phyloP scores from a whole-genome alignment of 176 grass and related monocot species.

The Phoenix roebelenii region DNA sequence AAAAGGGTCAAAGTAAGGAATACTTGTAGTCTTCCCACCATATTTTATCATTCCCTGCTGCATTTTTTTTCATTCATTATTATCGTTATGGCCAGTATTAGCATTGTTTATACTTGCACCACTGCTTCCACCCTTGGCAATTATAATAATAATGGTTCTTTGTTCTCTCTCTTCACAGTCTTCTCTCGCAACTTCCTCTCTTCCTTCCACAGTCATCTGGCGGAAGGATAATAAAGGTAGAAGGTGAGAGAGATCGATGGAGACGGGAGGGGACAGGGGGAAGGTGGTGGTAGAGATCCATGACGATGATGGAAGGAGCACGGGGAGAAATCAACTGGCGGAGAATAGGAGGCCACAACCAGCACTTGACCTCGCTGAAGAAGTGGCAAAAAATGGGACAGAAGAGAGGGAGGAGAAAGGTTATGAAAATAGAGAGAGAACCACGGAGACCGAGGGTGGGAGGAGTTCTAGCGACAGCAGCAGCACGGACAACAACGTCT shows the following conservation, averaged over 20 bases:
- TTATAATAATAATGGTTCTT: too few species aligned
- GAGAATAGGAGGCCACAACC: too few species aligned
- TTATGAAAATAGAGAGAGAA: too few species aligned
- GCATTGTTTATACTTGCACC: too few species aligned
- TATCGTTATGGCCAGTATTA: background rate
- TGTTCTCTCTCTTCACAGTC: background rate
- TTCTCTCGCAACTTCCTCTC: conserved; percentile 33
- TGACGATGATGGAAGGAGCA: conserved; percentile 29
- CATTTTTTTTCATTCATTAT: conserved; percentile 26
- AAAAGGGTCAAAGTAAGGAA: conserved; percentile 70
- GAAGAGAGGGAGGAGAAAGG: too few species aligned
- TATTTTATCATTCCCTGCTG: conserved; percentile 18
- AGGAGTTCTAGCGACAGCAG: too few species aligned
- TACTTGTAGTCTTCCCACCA: conserved; percentile 35
- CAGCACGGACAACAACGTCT: too few species aligned
- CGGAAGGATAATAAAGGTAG: conserved; percentile 20
- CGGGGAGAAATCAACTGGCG: background rate
- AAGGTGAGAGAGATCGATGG: background rate
- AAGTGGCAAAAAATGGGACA: too few species aligned
- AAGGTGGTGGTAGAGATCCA: conserved; percentile 34
- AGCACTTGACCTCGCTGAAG: too few species aligned
- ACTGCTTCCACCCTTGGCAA: too few species aligned
- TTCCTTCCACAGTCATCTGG: conserved; percentile 21
- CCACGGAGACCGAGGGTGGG: too few species aligned
- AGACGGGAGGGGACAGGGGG: conserved; percentile 25